A percentile compares a stretch with the other conserved stretches of the same genome.
These are phyloP conservation scores for Penicillium dipodomyicola DNA, from an alignment of 495 filamentous ascomycete species.

Conservation along the genomic window DNA sequence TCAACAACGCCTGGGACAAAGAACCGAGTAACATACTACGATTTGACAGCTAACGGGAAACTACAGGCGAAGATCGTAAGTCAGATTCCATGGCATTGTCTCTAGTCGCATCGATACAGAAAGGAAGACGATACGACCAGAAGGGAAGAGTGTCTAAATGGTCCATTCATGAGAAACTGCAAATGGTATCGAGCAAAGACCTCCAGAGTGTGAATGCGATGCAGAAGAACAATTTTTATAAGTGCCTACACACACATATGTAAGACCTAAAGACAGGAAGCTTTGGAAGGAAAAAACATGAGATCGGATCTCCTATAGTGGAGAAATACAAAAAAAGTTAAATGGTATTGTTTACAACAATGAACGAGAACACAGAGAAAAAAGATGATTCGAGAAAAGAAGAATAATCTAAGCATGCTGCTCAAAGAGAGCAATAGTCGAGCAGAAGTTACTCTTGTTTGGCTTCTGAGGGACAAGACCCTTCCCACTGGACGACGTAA, in stretches of 20 bases:
- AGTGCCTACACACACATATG: too few species aligned
- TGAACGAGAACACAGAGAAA: neutral
- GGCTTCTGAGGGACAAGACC: conserved; percentile 58
- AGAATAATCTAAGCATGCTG: conserved; percentile 20
- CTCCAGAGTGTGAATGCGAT: neutral
- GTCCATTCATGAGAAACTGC: neutral
- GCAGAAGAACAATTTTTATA: neutral
- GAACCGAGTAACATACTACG: neutral
- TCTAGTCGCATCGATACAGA: neutral
- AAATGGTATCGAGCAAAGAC: neutral
- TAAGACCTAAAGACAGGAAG: neutral
- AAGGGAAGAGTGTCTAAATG: neutral
- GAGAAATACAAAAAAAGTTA: neutral
- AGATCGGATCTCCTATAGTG: neutral
- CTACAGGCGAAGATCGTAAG: neutral
- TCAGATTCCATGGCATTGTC: neutral
- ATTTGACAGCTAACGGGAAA: neutral
- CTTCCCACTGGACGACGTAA: conserved; percentile 54
- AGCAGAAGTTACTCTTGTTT: conserved; percentile 72
- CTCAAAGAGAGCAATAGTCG: conserved; percentile 66
- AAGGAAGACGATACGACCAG: too few species aligned
- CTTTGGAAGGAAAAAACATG: neutral
- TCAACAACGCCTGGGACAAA: too few species aligned
- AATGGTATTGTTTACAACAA: neutral
- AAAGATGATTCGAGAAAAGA: neutral